Evolutionary conservation across 495 filamentous ascomycete species (phyloP).

Genomic region (Hypomontagnella monticulosa): DNA sequence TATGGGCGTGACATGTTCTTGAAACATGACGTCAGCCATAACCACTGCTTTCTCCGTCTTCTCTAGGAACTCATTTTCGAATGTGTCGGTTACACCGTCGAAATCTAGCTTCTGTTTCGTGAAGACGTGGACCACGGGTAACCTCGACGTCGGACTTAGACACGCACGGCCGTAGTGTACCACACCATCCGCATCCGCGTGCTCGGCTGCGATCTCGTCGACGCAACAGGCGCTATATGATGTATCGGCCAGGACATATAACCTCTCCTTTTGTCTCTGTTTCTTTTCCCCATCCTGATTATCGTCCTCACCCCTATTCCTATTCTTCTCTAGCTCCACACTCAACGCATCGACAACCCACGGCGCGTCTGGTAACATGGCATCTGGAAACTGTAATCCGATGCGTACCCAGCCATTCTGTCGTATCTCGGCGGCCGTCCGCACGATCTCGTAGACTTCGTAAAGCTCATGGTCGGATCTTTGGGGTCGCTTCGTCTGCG

Average conservation of each 20-base stretch:
- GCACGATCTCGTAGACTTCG: slow-evolving; percentile 85
- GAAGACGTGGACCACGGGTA: slow-evolving; percentile 94
- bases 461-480: slow-evolving; percentile 76
- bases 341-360: slow-evolving; percentile 77
- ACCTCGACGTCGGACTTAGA: slow-evolving; percentile 84
- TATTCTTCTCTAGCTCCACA: slow-evolving; percentile 62
- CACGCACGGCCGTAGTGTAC: slow-evolving; percentile 96
- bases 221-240: slow-evolving; percentile 98
- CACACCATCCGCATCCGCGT: slow-evolving; percentile 88
- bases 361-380: slow-evolving; percentile 86
- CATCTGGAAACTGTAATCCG: slow-evolving; percentile 93
- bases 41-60: slow-evolving; percentile 73
- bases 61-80: slow-evolving; percentile 73
- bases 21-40: slow-evolving; percentile 90
- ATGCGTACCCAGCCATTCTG: slow-evolving; percentile 76
- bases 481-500: slow-evolving; percentile 47
- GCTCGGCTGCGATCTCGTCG: slow-evolving; percentile 96
- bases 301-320: slow-evolving; percentile 7
- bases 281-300: not conserved
- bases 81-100: slow-evolving; percentile 65
- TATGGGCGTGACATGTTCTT: slow-evolving; percentile 67
- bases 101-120: slow-evolving; percentile 73
- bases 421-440: slow-evolving; percentile 79
- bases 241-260: slow-evolving; percentile 93
- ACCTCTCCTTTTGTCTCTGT: slow-evolving; percentile 48